Evolutionary conservation across 495 filamentous ascomycete species (phyloP), one percentile per base, ranked within the genome.

Genomic region (Talaromyces proteolyticus): DNA sequence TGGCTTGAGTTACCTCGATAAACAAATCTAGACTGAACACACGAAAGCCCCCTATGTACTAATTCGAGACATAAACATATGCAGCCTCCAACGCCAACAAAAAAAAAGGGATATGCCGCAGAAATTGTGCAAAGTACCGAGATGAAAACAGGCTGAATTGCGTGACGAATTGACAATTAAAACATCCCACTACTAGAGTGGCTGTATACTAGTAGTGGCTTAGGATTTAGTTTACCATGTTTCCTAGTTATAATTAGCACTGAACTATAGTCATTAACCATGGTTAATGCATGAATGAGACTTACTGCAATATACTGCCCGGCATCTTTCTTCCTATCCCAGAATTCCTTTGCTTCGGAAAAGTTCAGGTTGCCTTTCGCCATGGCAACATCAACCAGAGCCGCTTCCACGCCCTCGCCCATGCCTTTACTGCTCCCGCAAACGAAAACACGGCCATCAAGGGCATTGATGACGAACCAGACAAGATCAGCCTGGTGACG

Each of bases 371-470:
- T 87, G 4, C 88, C 89, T 74, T 87, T 91, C 38, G 76, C 71
- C 80, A 89, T 88, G 21, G 86, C 85, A 3, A 90, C 86, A 55
- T 92, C 87, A 18, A 91, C 70, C 14, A 94, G 73, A 2, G 89
- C 86, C 47, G 78, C 73, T 65, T 96, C 88, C 0, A 98, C 93
- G 14, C 93, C 94, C 63, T 97, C 93, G 37, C 93, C 93, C 93
- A 98, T 98, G 5, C 93, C 93, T 72, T 89, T 88, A 52, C 81
- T 87, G 59, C 86, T 91, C 17, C 93, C 93, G 58, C 94, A 97
- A 23, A 98, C 93, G 63, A 97, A 98, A 14, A 98, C 82, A 10
- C 93, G 79, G 0, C 93, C 93, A 58, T 98, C 93, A 7, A 96
- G 72, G 19, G 89, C 79, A 64, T 96, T 96, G 70, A 96, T 86